Conservation (phyloP, 2,329 filamentous ascomycete species). For the Claviceps quebecensis region DNA sequence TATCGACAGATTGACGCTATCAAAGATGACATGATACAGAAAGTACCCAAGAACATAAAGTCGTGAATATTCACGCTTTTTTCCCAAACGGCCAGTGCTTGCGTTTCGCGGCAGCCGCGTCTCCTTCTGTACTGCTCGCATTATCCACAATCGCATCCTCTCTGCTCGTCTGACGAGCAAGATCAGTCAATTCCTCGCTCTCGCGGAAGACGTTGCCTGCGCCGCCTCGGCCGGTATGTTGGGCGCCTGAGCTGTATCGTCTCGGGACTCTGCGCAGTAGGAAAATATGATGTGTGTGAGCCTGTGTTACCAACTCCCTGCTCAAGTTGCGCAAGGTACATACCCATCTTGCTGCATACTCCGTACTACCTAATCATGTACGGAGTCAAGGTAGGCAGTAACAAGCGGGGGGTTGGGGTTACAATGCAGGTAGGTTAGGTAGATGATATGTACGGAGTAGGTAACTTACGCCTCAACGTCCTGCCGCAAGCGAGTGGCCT, state of each 20-base stretch:
- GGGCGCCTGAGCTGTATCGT: conserved; percentile 41
- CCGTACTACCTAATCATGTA: too few species aligned
- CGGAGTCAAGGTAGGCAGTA: not conserved
- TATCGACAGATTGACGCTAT: not conserved
- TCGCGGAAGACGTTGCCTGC: conserved; percentile 55
- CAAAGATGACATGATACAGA: not conserved
- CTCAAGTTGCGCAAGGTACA: too few species aligned
- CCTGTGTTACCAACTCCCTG: not conserved
- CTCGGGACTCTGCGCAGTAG: conserved; percentile 31
- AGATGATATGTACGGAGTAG: too few species aligned
- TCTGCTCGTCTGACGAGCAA: conserved; percentile 15
- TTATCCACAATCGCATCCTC: conserved; percentile 21
- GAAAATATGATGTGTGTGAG: not conserved
- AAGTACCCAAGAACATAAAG: not conserved
- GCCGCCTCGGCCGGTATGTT: conserved; percentile 60
- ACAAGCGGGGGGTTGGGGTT: not conserved
- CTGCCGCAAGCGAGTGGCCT: conserved; percentile 64
- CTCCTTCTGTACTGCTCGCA: conserved; percentile 8
- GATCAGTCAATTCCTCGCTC: conserved; percentile 25
- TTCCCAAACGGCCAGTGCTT: conserved; percentile 37
- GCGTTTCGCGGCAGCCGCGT: conserved; percentile 24
- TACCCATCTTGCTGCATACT: too few species aligned
- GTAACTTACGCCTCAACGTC: conserved; percentile 58
- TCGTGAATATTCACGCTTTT: conserved; percentile 22
- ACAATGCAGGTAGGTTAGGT: not conserved